Conservation (phyloP, 345 rosid genomes). For the Populus simonii region DNA sequence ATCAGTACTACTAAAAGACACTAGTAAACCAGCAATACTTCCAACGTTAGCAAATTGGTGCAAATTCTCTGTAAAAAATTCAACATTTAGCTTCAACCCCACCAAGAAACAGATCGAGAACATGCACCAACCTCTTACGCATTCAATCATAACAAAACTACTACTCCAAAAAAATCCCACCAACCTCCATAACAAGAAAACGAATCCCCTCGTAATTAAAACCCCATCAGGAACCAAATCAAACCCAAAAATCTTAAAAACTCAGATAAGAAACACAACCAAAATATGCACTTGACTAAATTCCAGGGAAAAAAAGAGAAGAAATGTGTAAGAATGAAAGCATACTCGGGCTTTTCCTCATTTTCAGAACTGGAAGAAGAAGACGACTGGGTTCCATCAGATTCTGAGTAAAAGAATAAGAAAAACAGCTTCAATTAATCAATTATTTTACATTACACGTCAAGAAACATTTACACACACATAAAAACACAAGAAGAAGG, state of each 20-base stretch:
- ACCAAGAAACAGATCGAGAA: not conserved
- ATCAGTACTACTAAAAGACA: not conserved
- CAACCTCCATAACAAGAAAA: not conserved
- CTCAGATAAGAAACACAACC: not conserved
- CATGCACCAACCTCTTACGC: not conserved
- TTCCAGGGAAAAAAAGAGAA: slow-evolving; percentile 1
- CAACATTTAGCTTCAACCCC: slow-evolving; percentile 1
- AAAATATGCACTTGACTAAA: slow-evolving; percentile 1
- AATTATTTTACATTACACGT: slow-evolving; percentile 12
- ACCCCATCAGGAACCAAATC: not conserved
- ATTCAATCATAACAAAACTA: not conserved
- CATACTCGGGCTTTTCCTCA: slow-evolving; percentile 57
- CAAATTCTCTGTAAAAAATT: not conserved
- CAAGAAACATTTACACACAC: not conserved
- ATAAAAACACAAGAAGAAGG: not conserved
- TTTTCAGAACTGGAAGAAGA: slow-evolving; percentile 42
- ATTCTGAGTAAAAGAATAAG: slow-evolving; percentile 37
- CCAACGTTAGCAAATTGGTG: not conserved
- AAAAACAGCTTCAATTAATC: slow-evolving; percentile 23
- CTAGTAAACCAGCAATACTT: not conserved
- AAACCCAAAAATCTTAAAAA: not conserved
- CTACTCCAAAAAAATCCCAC: not conserved
- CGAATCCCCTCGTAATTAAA: not conserved
- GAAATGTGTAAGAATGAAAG: slow-evolving; percentile 11
- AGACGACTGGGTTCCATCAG: slow-evolving; percentile 49